These are phyloP conservation scores for Naganishia randhawae DNA, from an alignment of 768 basidiomycete species.

Conservation along the genomic window DNA sequence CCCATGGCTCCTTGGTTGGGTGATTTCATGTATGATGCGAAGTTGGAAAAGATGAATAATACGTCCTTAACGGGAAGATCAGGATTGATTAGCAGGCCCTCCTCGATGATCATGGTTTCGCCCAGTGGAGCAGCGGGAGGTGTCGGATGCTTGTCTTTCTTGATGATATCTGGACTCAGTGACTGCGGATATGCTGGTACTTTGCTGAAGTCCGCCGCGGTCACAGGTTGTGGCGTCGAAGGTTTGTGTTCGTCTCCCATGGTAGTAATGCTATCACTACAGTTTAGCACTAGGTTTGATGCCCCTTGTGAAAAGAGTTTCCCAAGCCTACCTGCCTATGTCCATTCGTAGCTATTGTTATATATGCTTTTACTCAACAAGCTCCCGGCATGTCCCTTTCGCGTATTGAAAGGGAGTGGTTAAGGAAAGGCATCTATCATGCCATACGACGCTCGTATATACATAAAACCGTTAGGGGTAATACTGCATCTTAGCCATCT, in stretches of 20 bases:
- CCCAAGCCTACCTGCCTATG: too few relatives aligned
- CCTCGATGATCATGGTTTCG: not conserved
- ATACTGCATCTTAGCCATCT: not conserved
- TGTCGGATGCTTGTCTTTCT: not conserved
- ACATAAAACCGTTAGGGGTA: not conserved
- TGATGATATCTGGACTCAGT: not conserved
- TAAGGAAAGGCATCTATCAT: not conserved
- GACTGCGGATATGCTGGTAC: conserved; percentile 9
- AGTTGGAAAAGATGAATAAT: conserved; percentile 47
- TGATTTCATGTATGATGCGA: conserved; percentile 45
- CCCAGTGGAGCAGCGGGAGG: not conserved
- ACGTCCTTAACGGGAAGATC: conserved; percentile 45
- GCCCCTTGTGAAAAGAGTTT: not conserved
- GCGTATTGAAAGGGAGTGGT: too few relatives aligned
- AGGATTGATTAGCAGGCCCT: conserved; percentile 33
- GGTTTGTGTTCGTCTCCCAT: conserved; percentile 20
- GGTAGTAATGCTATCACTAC: not conserved
- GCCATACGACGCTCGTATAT: not conserved
- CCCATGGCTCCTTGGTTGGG: conserved; percentile 42
- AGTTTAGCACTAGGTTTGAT: not conserved
- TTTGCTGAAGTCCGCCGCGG: conserved; percentile 1
- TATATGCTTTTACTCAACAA: too few relatives aligned
- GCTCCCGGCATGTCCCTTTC: too few relatives aligned
- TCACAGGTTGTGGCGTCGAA: not conserved
- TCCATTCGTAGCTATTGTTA: too few relatives aligned